Conservation (phyloP, 192 early-diverging fungal genomes). For the Coemansia sp. region DNA sequence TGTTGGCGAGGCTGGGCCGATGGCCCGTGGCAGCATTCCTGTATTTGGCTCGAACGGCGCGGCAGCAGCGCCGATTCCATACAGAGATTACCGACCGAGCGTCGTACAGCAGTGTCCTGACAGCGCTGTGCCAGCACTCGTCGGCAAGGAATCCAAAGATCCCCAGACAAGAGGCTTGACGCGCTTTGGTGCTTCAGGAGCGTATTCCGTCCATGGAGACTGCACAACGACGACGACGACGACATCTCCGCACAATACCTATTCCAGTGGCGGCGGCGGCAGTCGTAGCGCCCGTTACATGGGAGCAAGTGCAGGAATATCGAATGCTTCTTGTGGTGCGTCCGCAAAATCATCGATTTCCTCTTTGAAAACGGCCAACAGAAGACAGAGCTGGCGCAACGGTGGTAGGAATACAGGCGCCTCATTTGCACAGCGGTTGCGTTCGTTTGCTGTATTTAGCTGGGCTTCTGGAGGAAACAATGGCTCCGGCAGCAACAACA, state of each 20-base stretch:
- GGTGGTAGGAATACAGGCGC: constrained; percentile 23
- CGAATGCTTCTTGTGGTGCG: constrained; percentile 8
- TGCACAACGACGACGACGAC: too few relatives aligned
- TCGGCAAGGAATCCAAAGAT: neutral
- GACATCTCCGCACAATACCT: neutral
- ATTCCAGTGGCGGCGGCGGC: neutral
- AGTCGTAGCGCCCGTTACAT: neutral
- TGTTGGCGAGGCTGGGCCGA: neutral
- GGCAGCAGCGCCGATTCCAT: neutral
- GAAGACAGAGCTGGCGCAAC: constrained; percentile 46
- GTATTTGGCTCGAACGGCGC: constrained; percentile 1
- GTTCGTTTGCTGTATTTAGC: constrained; percentile 45
- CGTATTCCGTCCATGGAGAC: neutral
- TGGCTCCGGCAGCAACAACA: constrained; percentile 1
- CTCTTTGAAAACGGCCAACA: constrained; percentile 18
- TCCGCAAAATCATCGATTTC: constrained; percentile 50
- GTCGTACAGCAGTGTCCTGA: neutral
- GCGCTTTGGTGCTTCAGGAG: neutral
- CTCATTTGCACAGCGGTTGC: constrained; percentile 50
- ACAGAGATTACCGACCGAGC: constrained; percentile 5
- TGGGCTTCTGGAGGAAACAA: constrained; percentile 28
- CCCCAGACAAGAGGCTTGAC: neutral
- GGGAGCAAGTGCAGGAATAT: constrained; percentile 1
- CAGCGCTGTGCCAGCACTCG: neutral
- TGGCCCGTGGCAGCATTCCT: neutral